These are phyloP conservation scores for Annulohypoxylon moriforme DNA, from an alignment of 495 filamentous ascomycete genomes.

Conservation along the genomic window DNA sequence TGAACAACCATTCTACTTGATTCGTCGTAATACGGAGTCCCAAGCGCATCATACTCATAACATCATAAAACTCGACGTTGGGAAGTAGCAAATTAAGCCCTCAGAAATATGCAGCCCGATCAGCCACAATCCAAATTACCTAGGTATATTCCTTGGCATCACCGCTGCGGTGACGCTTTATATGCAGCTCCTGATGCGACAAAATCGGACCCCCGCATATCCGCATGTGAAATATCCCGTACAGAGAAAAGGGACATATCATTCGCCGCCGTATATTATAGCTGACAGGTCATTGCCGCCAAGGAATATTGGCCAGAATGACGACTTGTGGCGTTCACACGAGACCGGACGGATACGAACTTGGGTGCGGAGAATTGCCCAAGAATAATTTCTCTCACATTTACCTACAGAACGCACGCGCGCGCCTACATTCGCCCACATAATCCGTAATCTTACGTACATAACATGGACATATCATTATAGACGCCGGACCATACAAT, in stretches of 20 bases:
- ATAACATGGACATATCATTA: neutral
- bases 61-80: conserved; percentile 1
- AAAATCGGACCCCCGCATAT: conserved; percentile 14
- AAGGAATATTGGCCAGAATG: neutral
- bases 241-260: neutral
- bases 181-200: conserved; percentile 15
- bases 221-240: neutral
- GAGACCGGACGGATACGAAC: neutral
- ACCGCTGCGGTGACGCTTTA: conserved; percentile 24
- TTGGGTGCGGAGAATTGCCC: neutral
- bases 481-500: neutral
- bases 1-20: neutral
- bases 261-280: conserved; percentile 3
- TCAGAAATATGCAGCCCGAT: conserved; percentile 12
- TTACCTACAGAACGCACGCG: neutral
- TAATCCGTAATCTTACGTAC: neutral
- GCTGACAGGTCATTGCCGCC: neutral
- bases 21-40: neutral
- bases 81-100: conserved; percentile 6
- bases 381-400: neutral
- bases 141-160: conserved; percentile 20
- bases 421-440: neutral
- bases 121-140: conserved; percentile 15
- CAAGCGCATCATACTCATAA: neutral
- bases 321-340: neutral